These are phyloP conservation scores for Clathrus columnatus DNA, from an alignment of 768 basidiomycete genomes.

Conservation along the genomic window DNA sequence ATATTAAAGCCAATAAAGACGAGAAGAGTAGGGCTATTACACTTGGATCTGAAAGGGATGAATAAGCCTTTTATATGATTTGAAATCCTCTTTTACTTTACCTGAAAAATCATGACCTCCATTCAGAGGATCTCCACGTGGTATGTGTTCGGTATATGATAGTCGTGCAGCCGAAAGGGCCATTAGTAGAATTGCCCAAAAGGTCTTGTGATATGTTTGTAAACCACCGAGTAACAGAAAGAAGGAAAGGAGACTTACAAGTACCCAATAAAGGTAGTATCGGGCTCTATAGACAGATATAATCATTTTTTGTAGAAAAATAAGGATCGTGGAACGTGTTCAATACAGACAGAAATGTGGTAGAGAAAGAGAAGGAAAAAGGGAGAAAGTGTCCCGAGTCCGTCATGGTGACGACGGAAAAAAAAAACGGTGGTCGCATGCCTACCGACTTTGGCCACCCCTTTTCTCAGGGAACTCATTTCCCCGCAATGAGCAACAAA, in stretches of 20 bases:
- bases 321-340: too few relatives aligned
- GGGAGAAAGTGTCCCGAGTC: too few relatives aligned
- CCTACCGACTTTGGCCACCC: too few relatives aligned
- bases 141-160: slow-evolving; percentile 21
- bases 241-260: slow-evolving; percentile 1
- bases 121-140: slow-evolving; percentile 21
- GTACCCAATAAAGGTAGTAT: slow-evolving; percentile 6
- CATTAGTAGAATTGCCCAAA: slow-evolving; percentile 15
- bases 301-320: too few relatives aligned
- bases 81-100: too few relatives aligned
- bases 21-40: slow-evolving; percentile 23
- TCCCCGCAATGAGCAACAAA: too few relatives aligned
- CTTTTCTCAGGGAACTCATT: too few relatives aligned
- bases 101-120: slow-evolving; percentile 20
- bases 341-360: too few relatives aligned
- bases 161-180: slow-evolving; percentile 18
- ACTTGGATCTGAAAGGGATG: slow-evolving; percentile 17
- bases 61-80: not conserved
- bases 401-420: too few relatives aligned
- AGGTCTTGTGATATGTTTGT: not conserved
- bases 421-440: too few relatives aligned
- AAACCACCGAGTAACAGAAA: too few relatives aligned
- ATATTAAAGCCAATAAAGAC: slow-evolving; percentile 17
- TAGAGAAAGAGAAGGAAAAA: too few relatives aligned
- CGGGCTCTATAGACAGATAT: slow-evolving; percentile 1